Conservation (phyloP, 2,329 filamentous ascomycete species). For the Colletotrichum sp. region DNA sequence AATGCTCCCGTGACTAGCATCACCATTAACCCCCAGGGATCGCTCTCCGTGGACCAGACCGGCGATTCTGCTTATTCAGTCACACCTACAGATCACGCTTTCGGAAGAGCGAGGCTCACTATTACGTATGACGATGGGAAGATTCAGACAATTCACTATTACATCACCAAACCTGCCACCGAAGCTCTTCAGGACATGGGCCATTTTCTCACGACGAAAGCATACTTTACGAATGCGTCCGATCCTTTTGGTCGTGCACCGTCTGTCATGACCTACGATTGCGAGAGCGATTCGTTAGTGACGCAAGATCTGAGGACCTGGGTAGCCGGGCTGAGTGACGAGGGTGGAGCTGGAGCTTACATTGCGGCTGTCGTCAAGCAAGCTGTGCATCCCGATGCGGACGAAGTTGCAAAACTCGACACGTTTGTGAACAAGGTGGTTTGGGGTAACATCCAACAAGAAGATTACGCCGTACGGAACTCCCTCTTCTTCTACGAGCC, state of each 20-base stretch:
- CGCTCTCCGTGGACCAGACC: no score
- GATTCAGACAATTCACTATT: no score
- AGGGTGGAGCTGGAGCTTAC: constrained; percentile 61
- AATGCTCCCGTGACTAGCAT: no score
- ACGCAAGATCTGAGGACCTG: constrained; percentile 56
- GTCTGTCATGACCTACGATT: constrained; percentile 63
- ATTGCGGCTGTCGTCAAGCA: constrained; percentile 62
- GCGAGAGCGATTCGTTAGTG: constrained; percentile 45
- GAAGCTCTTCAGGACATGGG: no score
- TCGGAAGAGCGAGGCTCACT: no score
- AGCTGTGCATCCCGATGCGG: constrained; percentile 49
- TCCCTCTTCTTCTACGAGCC: constrained; percentile 64
- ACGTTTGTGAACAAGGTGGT: constrained; percentile 56
- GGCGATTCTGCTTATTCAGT: no score
- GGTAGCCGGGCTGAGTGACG: constrained; percentile 65
- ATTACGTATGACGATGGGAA: no score
- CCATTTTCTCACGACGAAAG: no score
- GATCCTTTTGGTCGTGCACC: constrained; percentile 60
- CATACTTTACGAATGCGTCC: not conserved
- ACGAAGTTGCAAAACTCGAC: constrained; percentile 58
- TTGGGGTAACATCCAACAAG: constrained; percentile 50
- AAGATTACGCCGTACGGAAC: constrained; percentile 43
- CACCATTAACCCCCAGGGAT: no score
- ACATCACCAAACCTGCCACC: no score
- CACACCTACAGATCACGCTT: no score